Conservation (phyloP, 106 monocot genomes). For the Vanilla planifolia region DNA sequence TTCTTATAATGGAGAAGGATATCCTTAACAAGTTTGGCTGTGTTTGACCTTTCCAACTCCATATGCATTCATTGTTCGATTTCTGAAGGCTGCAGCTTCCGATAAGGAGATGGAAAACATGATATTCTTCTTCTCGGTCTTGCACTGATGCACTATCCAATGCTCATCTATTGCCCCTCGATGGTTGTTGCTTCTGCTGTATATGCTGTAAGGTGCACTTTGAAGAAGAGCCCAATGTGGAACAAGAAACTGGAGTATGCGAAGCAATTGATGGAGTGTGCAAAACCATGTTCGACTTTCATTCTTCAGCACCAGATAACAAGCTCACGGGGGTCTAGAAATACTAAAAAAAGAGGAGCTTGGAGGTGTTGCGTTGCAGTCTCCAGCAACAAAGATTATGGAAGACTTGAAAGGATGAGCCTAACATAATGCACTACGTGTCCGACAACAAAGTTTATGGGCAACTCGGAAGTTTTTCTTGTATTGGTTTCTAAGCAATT, state of each 20-base stretch:
- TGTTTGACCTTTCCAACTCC: constrained; percentile 63
- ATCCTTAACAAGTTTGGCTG: constrained; percentile 61
- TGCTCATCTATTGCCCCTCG: constrained; percentile 41
- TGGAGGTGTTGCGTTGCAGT: constrained; percentile 33
- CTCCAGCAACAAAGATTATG: constrained; percentile 25
- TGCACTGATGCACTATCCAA: constrained; percentile 45
- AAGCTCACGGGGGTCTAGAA: constrained; percentile 57
- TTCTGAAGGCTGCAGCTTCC: constrained; percentile 40
- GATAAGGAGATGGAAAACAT: constrained; percentile 58
- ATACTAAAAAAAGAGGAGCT: constrained; percentile 26
- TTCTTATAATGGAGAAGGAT: constrained; percentile 48
- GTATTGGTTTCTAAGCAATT: too few relatives aligned
- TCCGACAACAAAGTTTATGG: too few relatives aligned
- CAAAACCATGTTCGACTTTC: constrained; percentile 23
- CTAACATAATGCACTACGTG: too few relatives aligned
- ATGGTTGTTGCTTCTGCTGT: constrained; percentile 60
- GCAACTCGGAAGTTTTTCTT: too few relatives aligned
- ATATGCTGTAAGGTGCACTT: constrained; percentile 41
- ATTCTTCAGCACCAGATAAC: constrained; percentile 24
- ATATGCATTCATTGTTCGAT: constrained; percentile 53
- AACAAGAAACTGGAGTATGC: constrained; percentile 44
- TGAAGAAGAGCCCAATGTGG: constrained; percentile 52
- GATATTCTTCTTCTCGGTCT: constrained; percentile 56
- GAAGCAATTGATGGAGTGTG: constrained; percentile 31
- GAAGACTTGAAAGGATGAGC: constrained; percentile 13